Base-by-base conservation (phyloP, 129 eudicot species). In the Artemisia annua region DNA sequence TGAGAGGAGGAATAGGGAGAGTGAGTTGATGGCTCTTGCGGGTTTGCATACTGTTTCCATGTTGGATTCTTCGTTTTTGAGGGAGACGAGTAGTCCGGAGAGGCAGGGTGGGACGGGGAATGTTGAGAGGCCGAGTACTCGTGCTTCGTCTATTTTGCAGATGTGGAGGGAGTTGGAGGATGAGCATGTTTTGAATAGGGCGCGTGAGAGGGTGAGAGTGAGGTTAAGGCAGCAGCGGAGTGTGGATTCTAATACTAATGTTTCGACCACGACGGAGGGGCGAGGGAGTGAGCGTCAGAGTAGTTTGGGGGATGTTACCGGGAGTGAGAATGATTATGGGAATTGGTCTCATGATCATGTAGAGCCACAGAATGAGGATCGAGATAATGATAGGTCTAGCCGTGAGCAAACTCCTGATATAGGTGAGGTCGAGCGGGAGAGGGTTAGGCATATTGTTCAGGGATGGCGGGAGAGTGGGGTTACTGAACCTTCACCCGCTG, bases 121-220 rank as follows among this genome's bases (percentile, higher is more conserved):
- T 78, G 90, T 83, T 16, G 99, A 95, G 83, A 88, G 93, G 70
- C 91, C 91, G 3, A 86, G 85, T 72, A 83, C 97, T 2, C 81
- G 82, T 46, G 91, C 97, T 7, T 95, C 99, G 1, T 84, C 99
- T 43, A 95, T 95, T 28, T 74, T 95, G 82, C 99, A 90, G 75
- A 95, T 90, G 99, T 95, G 99, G 99, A 77, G 99, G 62, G 99
- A 90, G 75, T 83, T 95, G 91, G 99, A 95, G 71, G 99, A 95
- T 28, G 97, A 91, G 15, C 97, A 90, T 39, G 75, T 76, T 11
- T 72, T 95, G 54, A 88, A 80, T 75, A 89, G 86, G 60, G 90
- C 97, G 9, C 87, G 95, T n/a, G 97, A 75, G 65, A 84, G 96
- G 73, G 96, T 86, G 14, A 84, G 98, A n/a, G 98, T 85, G 18